Evolutionary conservation across 495 filamentous ascomycete genomes (phyloP), one percentile per base, ranked within the genome.

Genomic region (Podospora australis): DNA sequence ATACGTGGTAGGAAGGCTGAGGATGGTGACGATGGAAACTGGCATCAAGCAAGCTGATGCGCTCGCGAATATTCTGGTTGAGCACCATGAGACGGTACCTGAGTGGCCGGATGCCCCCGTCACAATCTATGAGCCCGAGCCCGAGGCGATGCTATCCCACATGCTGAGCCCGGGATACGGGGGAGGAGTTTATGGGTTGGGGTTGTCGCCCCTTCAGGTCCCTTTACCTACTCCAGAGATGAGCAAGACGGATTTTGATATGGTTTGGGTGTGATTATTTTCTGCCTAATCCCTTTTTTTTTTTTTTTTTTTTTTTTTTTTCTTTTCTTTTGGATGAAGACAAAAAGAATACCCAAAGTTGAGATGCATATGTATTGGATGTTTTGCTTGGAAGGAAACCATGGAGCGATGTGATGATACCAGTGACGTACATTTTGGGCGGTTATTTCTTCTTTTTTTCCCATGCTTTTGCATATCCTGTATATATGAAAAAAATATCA

Each of bases 1-100:
- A 2, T 70, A 64, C 23, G 52, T 61, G 1, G 39, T 68, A 7
- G 65, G 59, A 2, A 44, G 67, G 10, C 52, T 70, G 20, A 28
- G 57, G 10, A 56, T 59, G 11, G 50, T 70, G 10, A 63, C 60
- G 30, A 57, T 56, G 46, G 65, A 70, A 56, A 63, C 63, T 35
- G 56, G 59, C 2, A 55, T 67, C 0, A 50, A 52, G 28, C 67
- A 70, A 54, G 67, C 66, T 6, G 54, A 64, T 11, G 52, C 58
- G 4, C 50, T 67, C 16, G 64, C 64, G 14, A 56, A 56, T 14
- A 30, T 70, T 45, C 46, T 70, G 7, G 55, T 57, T 17, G 57
- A 62, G 38, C 58, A 60, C 9, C 54, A 63, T 14, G 39, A 43
- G 21, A 28, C 40, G 8, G 46, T 22, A 26, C 21, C 13, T 2